phyloP scores from a whole-genome alignment of 2,329 filamentous ascomycete species.

The Pezicula rhizophila region DNA sequence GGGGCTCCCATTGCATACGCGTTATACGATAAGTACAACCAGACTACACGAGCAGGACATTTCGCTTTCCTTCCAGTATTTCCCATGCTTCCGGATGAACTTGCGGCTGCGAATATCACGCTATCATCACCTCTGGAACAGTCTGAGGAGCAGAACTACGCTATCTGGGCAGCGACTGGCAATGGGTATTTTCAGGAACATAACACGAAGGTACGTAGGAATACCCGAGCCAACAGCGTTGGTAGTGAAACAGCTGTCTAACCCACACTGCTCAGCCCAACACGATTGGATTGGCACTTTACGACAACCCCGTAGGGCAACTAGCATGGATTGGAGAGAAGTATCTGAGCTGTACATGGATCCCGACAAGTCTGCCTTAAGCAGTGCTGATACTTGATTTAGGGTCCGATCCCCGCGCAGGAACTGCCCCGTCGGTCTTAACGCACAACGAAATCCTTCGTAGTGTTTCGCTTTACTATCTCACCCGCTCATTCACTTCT shows the following conservation, averaged over 20 bases:
- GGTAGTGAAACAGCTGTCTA: background rate
- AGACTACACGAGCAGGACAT: background rate
- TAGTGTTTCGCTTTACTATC: constrained; percentile 14
- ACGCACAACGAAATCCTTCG: constrained; percentile 12
- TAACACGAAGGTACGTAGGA: background rate
- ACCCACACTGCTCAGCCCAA: background rate
- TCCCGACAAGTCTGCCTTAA: background rate
- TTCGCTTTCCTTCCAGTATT: background rate
- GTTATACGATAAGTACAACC: background rate
- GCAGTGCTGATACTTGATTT: background rate
- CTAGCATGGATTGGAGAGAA: background rate
- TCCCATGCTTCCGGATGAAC: background rate
- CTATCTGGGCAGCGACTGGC: background rate
- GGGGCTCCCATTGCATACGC: background rate
- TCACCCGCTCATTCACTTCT: constrained; percentile 16
- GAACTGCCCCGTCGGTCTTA: constrained; percentile 10
- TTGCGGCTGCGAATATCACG: background rate
- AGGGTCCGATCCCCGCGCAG: constrained; percentile 16
- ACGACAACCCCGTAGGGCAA: background rate
- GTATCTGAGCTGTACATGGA: background rate
- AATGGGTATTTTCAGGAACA: background rate
- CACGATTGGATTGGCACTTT: background rate
- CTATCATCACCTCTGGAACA: background rate
- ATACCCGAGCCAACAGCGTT: background rate
- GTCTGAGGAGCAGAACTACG: background rate